Conservation (phyloP, 164 flowering plant species). For the Dillenia turbinata region DNA sequence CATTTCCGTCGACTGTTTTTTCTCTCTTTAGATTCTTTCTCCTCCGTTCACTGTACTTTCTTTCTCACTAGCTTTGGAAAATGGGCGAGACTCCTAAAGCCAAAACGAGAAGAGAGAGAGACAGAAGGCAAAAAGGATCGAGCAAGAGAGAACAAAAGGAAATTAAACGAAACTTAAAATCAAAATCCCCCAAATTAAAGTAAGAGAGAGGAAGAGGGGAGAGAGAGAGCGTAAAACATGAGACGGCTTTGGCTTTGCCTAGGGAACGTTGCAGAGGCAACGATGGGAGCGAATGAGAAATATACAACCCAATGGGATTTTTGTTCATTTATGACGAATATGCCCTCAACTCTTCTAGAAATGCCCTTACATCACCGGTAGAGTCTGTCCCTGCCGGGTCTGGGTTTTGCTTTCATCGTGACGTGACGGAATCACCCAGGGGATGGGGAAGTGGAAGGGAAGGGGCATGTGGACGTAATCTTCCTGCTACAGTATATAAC, state of each 20-base stretch:
- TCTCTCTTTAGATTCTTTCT: not conserved
- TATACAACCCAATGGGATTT: conserved; percentile 2
- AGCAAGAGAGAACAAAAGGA: too few relatives aligned
- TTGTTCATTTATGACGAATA: conserved; percentile 12
- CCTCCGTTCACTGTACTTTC: too few relatives aligned
- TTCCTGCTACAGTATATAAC: not conserved
- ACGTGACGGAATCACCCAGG: conserved; percentile 46
- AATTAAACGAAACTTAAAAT: not conserved
- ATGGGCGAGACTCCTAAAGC: too few relatives aligned
- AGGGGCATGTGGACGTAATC: conserved; percentile 2
- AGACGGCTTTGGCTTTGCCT: conserved; percentile 29
- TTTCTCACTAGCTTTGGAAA: too few relatives aligned
- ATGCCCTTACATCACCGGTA: not conserved
- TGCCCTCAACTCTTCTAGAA: conserved; percentile 8
- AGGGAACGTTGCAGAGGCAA: conserved; percentile 37
- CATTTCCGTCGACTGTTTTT: conserved; percentile 23
- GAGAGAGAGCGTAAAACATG: conserved; percentile 3
- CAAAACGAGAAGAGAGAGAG: too few relatives aligned
- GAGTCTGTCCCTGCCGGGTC: not conserved
- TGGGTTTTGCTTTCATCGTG: conserved; percentile 22
- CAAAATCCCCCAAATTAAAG: conserved; percentile 4
- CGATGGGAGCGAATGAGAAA: not conserved
- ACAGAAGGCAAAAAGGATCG: too few relatives aligned
- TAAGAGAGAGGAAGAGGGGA: conserved; percentile 2
- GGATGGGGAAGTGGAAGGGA: not conserved